Percentiles rank a stretch among this genome's conserved stretches.
These are phyloP conservation scores for Fusarium sambucinum DNA, from an alignment of 2,329 filamentous ascomycete species.

Conservation along the genomic window DNA sequence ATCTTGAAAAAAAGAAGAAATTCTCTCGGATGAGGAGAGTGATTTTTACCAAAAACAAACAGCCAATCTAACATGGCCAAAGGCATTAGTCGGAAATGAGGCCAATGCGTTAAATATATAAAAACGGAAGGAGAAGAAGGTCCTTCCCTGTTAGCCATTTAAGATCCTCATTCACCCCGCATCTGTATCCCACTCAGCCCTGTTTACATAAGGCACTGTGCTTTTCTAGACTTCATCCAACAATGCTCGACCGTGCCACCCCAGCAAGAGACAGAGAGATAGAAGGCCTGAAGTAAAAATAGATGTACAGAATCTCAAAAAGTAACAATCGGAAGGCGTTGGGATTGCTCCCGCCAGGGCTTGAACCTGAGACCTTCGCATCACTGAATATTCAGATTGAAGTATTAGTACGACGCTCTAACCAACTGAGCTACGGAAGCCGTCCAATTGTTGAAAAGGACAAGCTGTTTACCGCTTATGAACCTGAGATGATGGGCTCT, in stretches of 20 bases:
- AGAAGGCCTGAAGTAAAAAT: neutral
- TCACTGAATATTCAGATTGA: slow-evolving; percentile 42
- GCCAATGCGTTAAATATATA: slow-evolving; percentile 8
- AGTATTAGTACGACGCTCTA: slow-evolving; percentile 53
- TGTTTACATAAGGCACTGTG: slow-evolving; percentile 20
- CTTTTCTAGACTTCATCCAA: slow-evolving; percentile 22
- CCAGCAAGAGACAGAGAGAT: neutral
- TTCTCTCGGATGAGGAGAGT: neutral
- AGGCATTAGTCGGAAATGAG: slow-evolving; percentile 19
- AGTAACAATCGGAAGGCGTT: slow-evolving; percentile 34
- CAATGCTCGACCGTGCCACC: neutral
- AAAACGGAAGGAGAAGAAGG: neutral
- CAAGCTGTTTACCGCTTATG: accelerated
- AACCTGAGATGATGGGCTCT: too few relatives aligned
- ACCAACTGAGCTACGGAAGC: slow-evolving; percentile 53
- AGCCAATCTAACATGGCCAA: neutral
- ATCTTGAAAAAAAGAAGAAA: slow-evolving; percentile 16
- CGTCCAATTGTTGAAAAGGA: slow-evolving; percentile 25
- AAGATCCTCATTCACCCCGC: neutral
- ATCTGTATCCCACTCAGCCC: slow-evolving; percentile 17
- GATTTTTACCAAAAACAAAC: neutral
- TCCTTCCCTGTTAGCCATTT: neutral
- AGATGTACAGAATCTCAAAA: slow-evolving; percentile 16
- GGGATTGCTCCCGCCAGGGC: slow-evolving; percentile 50
- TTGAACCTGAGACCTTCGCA: slow-evolving; percentile 53